phyloP scores from a whole-genome alignment of 805 yeast species.

The Ogataea wickerhamii region DNA sequence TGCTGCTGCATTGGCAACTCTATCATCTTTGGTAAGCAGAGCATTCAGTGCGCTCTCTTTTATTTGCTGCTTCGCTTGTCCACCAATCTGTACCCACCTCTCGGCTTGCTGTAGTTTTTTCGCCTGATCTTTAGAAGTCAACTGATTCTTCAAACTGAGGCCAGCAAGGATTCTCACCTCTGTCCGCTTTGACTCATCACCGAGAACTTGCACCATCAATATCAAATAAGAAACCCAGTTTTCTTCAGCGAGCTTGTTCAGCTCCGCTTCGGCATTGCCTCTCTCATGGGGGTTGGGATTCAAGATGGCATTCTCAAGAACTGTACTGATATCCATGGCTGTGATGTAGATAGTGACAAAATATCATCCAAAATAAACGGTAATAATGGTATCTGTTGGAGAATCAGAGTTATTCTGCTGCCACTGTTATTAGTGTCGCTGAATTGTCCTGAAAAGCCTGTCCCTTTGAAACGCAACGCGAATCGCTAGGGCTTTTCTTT shows the following conservation, averaged over 20 bases:
- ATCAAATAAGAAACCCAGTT: constrained; percentile 75
- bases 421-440: too few relatives aligned
- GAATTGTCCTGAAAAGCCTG: too few relatives aligned
- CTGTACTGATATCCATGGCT: constrained; percentile 59
- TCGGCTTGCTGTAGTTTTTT: constrained; percentile 56
- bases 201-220: constrained; percentile 66
- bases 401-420: too few relatives aligned
- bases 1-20: constrained; percentile 86
- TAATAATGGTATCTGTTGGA: too few relatives aligned
- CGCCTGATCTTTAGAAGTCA: constrained; percentile 73
- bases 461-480: neutral
- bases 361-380: neutral
- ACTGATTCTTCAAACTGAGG: constrained; percentile 78
- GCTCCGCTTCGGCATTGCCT: constrained; percentile 73
- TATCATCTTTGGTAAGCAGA: constrained; percentile 60
- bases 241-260: constrained; percentile 64
- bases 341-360: neutral
- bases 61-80: constrained; percentile 54
- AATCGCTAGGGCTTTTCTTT: neutral
- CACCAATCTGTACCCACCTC: constrained; percentile 70
- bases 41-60: constrained; percentile 63
- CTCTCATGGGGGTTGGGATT: constrained; percentile 64
- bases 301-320: constrained; percentile 77
- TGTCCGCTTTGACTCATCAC: constrained; percentile 55
- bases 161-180: constrained; percentile 94